Conservation (phyloP, 495 filamentous ascomycete genomes). For the Penicillium alfredii region DNA sequence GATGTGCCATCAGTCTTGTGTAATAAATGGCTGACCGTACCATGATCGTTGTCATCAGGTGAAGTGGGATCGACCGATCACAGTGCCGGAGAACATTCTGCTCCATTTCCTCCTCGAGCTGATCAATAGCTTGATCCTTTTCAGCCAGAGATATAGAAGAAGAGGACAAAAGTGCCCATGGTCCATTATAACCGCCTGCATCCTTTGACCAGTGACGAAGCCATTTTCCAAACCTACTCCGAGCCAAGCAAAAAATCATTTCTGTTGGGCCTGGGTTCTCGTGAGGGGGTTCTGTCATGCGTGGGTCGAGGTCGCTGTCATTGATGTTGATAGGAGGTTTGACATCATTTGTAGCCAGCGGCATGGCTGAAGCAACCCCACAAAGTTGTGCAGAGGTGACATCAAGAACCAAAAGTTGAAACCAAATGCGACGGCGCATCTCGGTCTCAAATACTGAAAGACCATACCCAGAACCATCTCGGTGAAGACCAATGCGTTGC, state of each 20-base stretch:
- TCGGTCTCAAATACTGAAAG: slow-evolving; percentile 41
- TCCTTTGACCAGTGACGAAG: slow-evolving; percentile 27
- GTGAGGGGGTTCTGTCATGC: slow-evolving; percentile 47
- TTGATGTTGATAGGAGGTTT: slow-evolving; percentile 48
- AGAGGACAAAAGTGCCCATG: slow-evolving; percentile 28
- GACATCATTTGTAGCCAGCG: slow-evolving; percentile 20
- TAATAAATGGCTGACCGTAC: slow-evolving; percentile 30
- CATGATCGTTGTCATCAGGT: slow-evolving; percentile 48
- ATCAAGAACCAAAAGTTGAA: slow-evolving; percentile 33
- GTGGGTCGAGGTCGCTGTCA: slow-evolving; percentile 53
- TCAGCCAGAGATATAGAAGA: slow-evolving; percentile 34
- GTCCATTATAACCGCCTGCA: slow-evolving; percentile 19
- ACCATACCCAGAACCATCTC: slow-evolving; percentile 31
- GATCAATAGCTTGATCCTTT: slow-evolving; percentile 41
- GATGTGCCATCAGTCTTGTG: slow-evolving; percentile 34
- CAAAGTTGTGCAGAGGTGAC: slow-evolving; percentile 30
- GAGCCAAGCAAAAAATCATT: slow-evolving; percentile 61
- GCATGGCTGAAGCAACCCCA: slow-evolving; percentile 19
- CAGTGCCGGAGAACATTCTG: slow-evolving; percentile 50
- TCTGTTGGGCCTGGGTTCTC: slow-evolving; percentile 56
- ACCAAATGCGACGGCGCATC: slow-evolving; percentile 40
- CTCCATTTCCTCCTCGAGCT: slow-evolving; percentile 29
- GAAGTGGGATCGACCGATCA: slow-evolving; percentile 56
- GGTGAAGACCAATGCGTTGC: slow-evolving; percentile 42
- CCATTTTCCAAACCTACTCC: slow-evolving; percentile 39